Evolutionary conservation across 2,329 filamentous ascomycete species (phyloP).

Genomic region (Orbilia ellipsospora): DNA sequence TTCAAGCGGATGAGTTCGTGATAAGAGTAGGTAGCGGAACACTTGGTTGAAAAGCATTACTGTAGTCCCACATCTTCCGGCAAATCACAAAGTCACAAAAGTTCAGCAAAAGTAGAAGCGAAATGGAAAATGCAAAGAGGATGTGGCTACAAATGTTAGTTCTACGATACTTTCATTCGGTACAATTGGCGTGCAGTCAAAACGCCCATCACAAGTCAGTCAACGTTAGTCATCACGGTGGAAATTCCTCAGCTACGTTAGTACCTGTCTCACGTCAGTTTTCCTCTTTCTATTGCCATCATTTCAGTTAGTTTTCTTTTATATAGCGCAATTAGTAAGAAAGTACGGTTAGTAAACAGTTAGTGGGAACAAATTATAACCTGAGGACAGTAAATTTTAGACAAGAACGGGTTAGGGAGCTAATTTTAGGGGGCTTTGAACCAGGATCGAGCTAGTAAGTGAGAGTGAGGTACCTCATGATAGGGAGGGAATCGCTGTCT

Average conservation of each 20-base stretch:
- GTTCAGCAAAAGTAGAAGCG: too few relatives aligned
- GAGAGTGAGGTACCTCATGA: constrained; percentile 11
- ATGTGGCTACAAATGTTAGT: too few relatives aligned
- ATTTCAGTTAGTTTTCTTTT: constrained; percentile 17
- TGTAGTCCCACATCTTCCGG: too few relatives aligned
- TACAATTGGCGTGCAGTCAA: too few relatives aligned
- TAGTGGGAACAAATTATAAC: constrained; percentile 36
- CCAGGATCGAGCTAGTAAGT: constrained; percentile 27
- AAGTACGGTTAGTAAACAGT: constrained; percentile 53
- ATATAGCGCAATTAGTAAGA: constrained; percentile 43
- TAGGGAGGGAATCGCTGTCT: neutral
- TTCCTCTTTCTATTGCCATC: constrained; percentile 7
- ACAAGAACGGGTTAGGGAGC: constrained; percentile 12
- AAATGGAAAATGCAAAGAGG: too few relatives aligned
- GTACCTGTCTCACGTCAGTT: constrained; percentile 53
- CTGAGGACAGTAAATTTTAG: constrained; percentile 13
- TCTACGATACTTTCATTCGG: too few relatives aligned
- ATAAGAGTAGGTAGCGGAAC: too few relatives aligned
- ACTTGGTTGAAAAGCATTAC: too few relatives aligned
- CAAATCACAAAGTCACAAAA: too few relatives aligned
- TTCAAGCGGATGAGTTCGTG: neutral
- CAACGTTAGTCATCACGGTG: constrained; percentile 38
- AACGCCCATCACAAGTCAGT: neutral
- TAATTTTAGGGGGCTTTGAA: constrained; percentile 1
- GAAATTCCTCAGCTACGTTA: constrained; percentile 21